Evolutionary conservation across 305 asterid species (phyloP).

Genomic region (Ajuga reptans): DNA sequence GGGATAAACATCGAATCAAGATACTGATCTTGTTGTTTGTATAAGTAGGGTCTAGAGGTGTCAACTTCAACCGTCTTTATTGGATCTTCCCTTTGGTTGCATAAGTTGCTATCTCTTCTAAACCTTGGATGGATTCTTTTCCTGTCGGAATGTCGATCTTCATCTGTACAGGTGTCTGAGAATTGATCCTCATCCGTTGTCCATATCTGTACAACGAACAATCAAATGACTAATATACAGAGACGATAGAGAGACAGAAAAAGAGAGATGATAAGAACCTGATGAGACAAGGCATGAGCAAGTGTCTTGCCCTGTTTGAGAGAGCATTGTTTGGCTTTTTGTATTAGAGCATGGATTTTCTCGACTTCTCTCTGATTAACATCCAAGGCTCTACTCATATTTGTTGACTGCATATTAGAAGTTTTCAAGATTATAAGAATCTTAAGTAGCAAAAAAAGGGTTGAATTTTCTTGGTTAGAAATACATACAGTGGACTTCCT

Average conservation of each 20-base stretch:
- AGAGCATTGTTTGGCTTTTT: conserved; percentile 41
- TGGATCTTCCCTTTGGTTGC: conserved; percentile 31
- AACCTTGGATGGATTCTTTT: conserved; percentile 8
- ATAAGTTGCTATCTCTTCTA: conserved; percentile 32
- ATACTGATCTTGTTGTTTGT: conserved; percentile 18
- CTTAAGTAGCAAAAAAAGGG: neutral
- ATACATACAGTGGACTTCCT: conserved; percentile 33
- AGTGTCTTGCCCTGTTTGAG: conserved; percentile 42
- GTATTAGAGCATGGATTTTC: conserved; percentile 34
- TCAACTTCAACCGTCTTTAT: conserved; percentile 46
- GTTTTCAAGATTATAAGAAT: neutral
- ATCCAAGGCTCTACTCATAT: conserved; percentile 15
- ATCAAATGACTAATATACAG: neutral
- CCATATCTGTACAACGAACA: conserved; percentile 33
- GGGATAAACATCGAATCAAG: conserved; percentile 19
- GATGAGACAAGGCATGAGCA: conserved; percentile 52
- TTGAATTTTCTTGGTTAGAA: neutral
- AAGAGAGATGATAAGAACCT: conserved; percentile 34
- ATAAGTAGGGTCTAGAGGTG: conserved; percentile 30
- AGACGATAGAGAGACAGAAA: neutral
- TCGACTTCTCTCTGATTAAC: conserved; percentile 24
- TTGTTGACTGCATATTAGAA: conserved; percentile 33
- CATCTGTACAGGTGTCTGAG: conserved; percentile 16
- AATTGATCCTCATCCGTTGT: conserved; percentile 25
- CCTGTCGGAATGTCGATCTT: conserved; percentile 9